A percentile compares a stretch with the other conserved stretches of the same genome.
These are phyloP conservation scores for Allium fistulosum DNA, from an alignment of 106 monocot genomes.

Conservation along the genomic window DNA sequence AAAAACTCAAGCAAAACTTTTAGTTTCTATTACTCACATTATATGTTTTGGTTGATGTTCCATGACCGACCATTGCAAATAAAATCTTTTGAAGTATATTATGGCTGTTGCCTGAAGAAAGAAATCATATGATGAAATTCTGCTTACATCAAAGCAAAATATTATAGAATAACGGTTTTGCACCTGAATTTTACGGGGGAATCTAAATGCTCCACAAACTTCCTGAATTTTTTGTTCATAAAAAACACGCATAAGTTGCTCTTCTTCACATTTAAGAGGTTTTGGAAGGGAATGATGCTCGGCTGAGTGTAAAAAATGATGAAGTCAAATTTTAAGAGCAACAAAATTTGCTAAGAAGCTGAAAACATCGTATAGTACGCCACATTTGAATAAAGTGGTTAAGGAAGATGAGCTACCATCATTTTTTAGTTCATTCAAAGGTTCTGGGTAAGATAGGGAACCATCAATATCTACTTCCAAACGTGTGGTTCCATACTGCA, in stretches of 20 bases:
- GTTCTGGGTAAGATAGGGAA: constrained; percentile 58
- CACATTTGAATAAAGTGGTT: not conserved
- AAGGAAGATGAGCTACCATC: constrained; percentile 31
- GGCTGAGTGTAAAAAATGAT: constrained; percentile 18
- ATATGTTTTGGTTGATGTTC: constrained; percentile 98
- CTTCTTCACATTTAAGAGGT: constrained; percentile 77
- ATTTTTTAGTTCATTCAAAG: constrained; percentile 29
- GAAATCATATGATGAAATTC: not conserved
- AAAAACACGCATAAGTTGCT: constrained; percentile 72
- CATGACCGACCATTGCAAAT: constrained; percentile 97
- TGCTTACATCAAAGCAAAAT: not conserved
- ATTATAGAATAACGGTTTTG: not conserved
- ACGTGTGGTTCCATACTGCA: constrained; percentile 73
- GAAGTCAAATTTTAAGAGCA: not conserved
- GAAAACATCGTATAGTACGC: not conserved
- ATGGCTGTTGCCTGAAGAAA: constrained; percentile 82
- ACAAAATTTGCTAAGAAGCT: not conserved
- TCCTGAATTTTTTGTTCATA: constrained; percentile 99
- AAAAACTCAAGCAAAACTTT: not conserved
- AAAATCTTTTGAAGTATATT: constrained; percentile 96
- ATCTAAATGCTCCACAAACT: constrained; percentile 90
- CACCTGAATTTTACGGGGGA: constrained; percentile 98
- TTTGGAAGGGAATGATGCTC: constrained; percentile 48
- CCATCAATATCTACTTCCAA: constrained; percentile 85
- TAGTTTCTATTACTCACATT: constrained; percentile 45